Conservation (phyloP, 2,329 filamentous ascomycete genomes). For the Botrytis tulipae region DNA sequence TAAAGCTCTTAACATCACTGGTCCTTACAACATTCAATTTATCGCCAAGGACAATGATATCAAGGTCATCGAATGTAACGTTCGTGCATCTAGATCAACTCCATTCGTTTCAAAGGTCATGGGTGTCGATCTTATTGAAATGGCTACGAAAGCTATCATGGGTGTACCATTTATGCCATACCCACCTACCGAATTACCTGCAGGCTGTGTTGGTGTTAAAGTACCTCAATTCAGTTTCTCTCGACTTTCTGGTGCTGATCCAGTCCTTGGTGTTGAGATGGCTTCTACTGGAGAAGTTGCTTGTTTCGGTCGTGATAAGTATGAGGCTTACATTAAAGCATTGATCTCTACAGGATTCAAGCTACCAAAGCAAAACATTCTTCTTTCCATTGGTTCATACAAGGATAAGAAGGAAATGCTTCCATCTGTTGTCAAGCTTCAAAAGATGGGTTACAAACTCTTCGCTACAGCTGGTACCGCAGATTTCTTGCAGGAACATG, state of each 20-base stretch:
- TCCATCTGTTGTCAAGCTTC: conserved; percentile 83
- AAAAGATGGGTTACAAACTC: conserved; percentile 89
- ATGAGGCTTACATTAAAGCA: conserved; percentile 96
- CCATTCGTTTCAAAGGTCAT: conserved; percentile 98
- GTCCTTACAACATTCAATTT: conserved; percentile 99
- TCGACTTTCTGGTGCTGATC: conserved; percentile 90
- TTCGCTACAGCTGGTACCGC: conserved; percentile 96
- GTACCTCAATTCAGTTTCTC: conserved; percentile 99
- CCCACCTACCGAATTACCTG: conserved; percentile 70
- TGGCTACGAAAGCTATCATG: conserved; percentile 84
- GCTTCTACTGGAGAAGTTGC: conserved; percentile 97
- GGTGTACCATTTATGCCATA: conserved; percentile 80
- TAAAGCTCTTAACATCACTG: conserved; percentile 94
- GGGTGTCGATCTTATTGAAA: conserved; percentile 93
- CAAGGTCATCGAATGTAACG: conserved; percentile 98
- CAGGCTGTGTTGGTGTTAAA: conserved; percentile 91
- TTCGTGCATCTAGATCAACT: conserved; percentile 95
- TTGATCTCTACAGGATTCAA: conserved; percentile 95
- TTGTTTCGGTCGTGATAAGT: conserved; percentile 92
- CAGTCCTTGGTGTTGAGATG: conserved; percentile 97
- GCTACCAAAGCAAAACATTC: conserved; percentile 90
- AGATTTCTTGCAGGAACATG: conserved; percentile 92
- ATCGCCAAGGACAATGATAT: conserved; percentile 82
- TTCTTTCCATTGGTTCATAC: conserved; percentile 93
- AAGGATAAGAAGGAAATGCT: conserved; percentile 99